phyloP scores from a whole-genome alignment of 2,329 filamentous ascomycete species.

The Zymoseptoria tritici region DNA sequence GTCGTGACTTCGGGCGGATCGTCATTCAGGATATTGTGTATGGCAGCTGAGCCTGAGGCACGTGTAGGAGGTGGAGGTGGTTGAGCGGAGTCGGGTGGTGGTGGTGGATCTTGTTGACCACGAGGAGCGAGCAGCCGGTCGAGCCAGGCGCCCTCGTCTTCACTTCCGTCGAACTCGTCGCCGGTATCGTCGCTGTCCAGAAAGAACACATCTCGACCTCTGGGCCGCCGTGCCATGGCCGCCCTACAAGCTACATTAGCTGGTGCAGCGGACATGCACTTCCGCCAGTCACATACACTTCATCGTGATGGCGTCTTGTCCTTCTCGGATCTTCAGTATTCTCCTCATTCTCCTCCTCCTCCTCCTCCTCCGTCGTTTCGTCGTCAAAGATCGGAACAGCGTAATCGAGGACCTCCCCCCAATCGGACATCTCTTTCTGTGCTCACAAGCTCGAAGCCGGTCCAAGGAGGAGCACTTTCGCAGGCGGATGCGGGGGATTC shows the following conservation, averaged over 20 bases:
- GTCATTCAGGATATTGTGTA: not conserved
- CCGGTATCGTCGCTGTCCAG: not conserved
- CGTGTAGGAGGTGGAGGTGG: not conserved
- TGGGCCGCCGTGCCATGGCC: not conserved
- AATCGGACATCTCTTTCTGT: not conserved
- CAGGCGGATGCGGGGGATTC: too few species aligned
- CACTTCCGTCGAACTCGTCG: not conserved
- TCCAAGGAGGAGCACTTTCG: not conserved
- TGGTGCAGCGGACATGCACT: not conserved
- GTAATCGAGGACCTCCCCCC: not conserved
- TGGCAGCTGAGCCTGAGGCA: not conserved
- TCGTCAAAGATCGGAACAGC: not conserved
- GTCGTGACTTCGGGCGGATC: not conserved
- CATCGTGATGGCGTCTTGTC: not conserved
- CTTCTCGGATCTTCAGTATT: not conserved
- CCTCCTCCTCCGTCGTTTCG: too few species aligned
- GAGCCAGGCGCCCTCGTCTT: not conserved
- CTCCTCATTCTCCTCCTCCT: not conserved
- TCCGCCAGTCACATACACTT: not conserved
- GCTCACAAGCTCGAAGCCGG: not conserved
- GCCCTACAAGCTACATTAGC: not conserved
- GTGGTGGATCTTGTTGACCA: not conserved
- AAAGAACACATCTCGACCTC: not conserved
- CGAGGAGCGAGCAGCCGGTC: not conserved
- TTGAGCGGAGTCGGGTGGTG: not conserved